phyloP scores from a whole-genome alignment of 164 flowering plant species.

The Santalum album region DNA sequence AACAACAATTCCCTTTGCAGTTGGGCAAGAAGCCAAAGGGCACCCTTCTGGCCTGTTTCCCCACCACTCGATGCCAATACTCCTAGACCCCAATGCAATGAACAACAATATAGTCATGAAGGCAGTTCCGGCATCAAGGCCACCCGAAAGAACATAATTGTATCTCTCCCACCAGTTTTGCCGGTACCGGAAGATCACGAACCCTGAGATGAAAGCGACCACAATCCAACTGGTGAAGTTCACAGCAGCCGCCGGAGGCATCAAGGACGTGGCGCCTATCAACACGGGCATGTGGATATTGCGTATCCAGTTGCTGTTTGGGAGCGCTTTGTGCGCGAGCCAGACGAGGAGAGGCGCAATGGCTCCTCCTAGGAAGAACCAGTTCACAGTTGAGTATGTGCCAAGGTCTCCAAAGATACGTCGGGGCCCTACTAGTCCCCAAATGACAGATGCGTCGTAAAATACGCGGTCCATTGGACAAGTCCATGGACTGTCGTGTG shows the following conservation, averaged over 20 bases:
- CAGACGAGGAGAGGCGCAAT: constrained; percentile 19
- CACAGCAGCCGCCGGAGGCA: constrained; percentile 24
- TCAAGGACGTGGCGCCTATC: constrained; percentile 16
- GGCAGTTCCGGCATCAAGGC: constrained; percentile 22
- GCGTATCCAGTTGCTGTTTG: constrained; percentile 16
- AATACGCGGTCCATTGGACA: constrained; percentile 23
- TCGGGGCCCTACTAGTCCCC: constrained; percentile 21
- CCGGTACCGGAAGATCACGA: constrained; percentile 13
- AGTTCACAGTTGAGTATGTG: constrained; percentile 13
- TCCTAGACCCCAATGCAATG: constrained; percentile 13
- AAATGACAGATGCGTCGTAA: constrained; percentile 22
- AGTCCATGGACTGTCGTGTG: constrained; percentile 13
- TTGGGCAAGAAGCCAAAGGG: constrained; percentile 20
- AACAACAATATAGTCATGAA: constrained; percentile 21
- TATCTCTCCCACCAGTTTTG: constrained; percentile 19
- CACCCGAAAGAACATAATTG: constrained; percentile 25
- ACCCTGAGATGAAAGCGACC: constrained; percentile 17
- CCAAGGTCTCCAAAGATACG: constrained; percentile 20
- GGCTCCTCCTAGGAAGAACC: constrained; percentile 21
- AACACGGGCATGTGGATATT: constrained; percentile 23
- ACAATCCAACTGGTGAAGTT: constrained; percentile 23
- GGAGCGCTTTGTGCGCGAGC: constrained; percentile 16
- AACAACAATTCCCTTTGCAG: constrained; percentile 9
- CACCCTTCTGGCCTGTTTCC: constrained; percentile 23
- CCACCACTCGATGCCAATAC: constrained; percentile 18